Conservation (phyloP, 257 asterid species). For the Solanum bulbocastanum region DNA sequence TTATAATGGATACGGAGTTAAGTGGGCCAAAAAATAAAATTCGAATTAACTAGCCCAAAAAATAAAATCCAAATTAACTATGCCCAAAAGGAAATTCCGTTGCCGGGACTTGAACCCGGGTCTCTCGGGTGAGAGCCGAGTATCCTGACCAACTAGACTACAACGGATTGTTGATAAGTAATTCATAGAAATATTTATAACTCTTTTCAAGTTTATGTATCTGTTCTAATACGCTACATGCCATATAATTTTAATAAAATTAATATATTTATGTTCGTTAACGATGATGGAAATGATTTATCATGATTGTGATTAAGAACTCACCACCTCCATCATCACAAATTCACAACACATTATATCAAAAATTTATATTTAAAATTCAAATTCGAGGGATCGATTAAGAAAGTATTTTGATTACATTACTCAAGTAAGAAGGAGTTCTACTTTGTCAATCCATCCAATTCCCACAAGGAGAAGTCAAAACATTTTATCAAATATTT, state of each 20-base stretch:
- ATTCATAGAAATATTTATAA: fast-evolving
- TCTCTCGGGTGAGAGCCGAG: conserved; percentile 99
- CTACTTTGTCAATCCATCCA: not conserved
- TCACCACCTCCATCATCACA: not conserved
- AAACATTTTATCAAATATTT: not conserved
- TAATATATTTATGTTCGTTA: no score
- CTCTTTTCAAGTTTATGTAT: no score
- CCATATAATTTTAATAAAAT: not conserved
- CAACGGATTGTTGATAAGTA: conserved; percentile 35
- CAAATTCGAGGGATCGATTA: no score
- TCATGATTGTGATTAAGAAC: not conserved
- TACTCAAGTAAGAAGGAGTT: not conserved
- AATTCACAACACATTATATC: not conserved
- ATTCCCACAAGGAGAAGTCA: not conserved
- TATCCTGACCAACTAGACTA: conserved; percentile 98
- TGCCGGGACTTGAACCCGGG: conserved; percentile 98
- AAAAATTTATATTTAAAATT: no score
- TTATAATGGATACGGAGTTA: no score
- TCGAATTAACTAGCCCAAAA: no score
- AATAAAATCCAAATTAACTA: no score
- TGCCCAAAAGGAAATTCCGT: not conserved
- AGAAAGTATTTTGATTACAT: no score
- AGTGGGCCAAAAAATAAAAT: no score
- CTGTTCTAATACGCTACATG: fast-evolving
- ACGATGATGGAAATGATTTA: not conserved